These are phyloP conservation scores for Alternaria sp. DNA, from an alignment of 2,329 filamentous ascomycete genomes.

Conservation along the genomic window DNA sequence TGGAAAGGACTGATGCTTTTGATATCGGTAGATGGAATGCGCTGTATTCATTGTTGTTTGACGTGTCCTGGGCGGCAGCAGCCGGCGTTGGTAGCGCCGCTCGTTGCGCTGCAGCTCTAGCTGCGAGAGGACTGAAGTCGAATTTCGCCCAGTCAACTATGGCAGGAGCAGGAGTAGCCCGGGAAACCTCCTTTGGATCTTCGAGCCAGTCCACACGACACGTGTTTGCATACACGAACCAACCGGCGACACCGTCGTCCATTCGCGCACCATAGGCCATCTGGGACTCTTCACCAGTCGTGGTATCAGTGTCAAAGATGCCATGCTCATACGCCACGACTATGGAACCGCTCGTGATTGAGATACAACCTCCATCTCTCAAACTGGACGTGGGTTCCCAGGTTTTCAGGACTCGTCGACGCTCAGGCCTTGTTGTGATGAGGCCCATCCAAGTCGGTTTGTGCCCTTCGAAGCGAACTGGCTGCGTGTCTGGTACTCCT, in stretches of 20 bases:
- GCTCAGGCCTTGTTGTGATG: background rate
- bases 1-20: background rate
- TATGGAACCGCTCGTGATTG: background rate
- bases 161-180: background rate
- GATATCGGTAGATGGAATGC: background rate
- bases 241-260: conserved; percentile 10
- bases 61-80: background rate
- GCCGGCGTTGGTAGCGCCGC: background rate
- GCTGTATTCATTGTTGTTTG: background rate
- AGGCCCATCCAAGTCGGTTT: conserved; percentile 27
- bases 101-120: conserved; percentile 3
- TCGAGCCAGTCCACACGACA: conserved; percentile 13
- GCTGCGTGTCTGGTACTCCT: conserved; percentile 24
- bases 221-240: conserved; percentile 12
- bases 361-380: background rate
- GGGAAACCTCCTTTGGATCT: background rate
- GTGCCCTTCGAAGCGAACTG: conserved; percentile 27
- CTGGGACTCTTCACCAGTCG: background rate
- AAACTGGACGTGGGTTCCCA: background rate
- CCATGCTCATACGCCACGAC: background rate
- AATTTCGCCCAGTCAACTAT: conserved; percentile 11
- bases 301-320: background rate
- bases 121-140: conserved; percentile 8
- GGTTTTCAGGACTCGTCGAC: background rate
- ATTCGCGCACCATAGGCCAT: conserved; percentile 8